Percentiles rank a stretch among this genome's conserved stretches.
These are phyloP conservation scores for Sanguinoderma infundibulare DNA, from an alignment of 1,284 basidiomycete genomes.

Conservation along the genomic window DNA sequence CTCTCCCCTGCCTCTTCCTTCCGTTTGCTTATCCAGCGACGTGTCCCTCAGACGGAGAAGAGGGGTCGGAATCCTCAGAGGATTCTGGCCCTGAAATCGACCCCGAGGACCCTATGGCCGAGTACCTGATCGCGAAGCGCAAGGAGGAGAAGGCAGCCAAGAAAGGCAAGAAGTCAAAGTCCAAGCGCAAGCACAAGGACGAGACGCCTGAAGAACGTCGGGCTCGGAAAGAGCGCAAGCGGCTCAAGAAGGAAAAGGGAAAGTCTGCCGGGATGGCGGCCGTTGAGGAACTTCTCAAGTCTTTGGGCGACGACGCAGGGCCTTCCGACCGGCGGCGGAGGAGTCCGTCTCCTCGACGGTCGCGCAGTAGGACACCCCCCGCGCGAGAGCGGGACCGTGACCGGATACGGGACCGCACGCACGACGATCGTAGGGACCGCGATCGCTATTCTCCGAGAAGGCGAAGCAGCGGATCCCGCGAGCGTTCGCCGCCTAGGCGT, in stretches of 20 bases:
- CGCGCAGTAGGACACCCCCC: constrained; percentile 26
- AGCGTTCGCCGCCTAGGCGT: constrained; percentile 20
- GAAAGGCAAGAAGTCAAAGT: constrained; percentile 62
- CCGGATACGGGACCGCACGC: neutral
- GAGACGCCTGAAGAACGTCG: constrained; percentile 81
- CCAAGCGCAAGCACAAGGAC: constrained; percentile 60
- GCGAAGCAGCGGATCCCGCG: constrained; percentile 23
- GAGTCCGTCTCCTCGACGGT: constrained; percentile 29
- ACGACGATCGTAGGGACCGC: constrained; percentile 13
- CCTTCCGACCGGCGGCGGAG: constrained; percentile 20
- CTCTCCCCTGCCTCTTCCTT: neutral
- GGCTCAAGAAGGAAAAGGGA: constrained; percentile 53
- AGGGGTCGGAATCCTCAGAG: constrained; percentile 65
- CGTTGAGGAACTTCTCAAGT: constrained; percentile 53
- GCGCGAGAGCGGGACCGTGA: constrained; percentile 15
- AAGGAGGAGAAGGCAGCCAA: constrained; percentile 68
- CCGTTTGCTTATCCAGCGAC: neutral
- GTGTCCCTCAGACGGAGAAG: constrained; percentile 50
- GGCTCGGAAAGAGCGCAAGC: constrained; percentile 70
- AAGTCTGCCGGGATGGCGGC: constrained; percentile 50
- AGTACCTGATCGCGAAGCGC: constrained; percentile 78
- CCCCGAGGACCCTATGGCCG: constrained; percentile 97
- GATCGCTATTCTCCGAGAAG: constrained; percentile 21
- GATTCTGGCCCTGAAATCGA: constrained; percentile 79
- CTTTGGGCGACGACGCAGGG: constrained; percentile 30